Evolutionary conservation across 805 yeast genomes (phyloP), one percentile per base, ranked within the genome.

Genomic region (Candida silvatica): DNA sequence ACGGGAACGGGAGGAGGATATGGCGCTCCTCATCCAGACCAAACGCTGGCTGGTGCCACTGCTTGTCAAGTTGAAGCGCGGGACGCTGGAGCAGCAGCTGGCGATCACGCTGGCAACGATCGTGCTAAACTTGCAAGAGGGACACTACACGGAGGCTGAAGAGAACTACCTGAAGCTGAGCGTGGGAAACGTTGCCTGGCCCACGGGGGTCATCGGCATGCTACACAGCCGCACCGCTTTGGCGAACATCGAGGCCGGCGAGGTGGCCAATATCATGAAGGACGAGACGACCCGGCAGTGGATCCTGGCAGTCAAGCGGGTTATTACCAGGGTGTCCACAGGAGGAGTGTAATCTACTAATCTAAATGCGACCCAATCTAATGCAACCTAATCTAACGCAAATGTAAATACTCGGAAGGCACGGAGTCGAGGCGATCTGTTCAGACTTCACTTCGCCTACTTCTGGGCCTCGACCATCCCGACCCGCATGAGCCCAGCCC

Each of bases 161-260:
- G 84, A 83, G 47, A 64, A 77, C 18, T 86, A 86, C 46, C 60
- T 85, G 64, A 71, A 79, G 42, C 58, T 86, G 38, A 79, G 90
- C 49, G 79, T 86, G 14, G 96, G 95, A 1, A 83, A 84, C 45
- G 85, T 81, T 2, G 88, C 92, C 4, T 86, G 94, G 94, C 96
- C 96, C 3, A 80, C 85, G 43, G 96, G 95, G 19, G 82, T 86
- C 11, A 63, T 75, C 6, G 73, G 73, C 37, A 80, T 86, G 12
- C 83, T 86, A 38, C 95, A 85, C 52, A 78, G 77, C 8, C 61
- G 94, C 40, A 71, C 77, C 37, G 77, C 81, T 1, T 77, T 72
- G 35, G 64, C 67, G 38, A 72, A 70, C 43, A 69, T 80, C 23
- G 66, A 65, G 31, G 61, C 64, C 20, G 41, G 37, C 2, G 43